Percentiles rank a stretch among this genome's conserved stretches.
phyloP scores from a whole-genome alignment of 2,329 filamentous ascomycete species.

The Dothideomycetidae sp. region DNA sequence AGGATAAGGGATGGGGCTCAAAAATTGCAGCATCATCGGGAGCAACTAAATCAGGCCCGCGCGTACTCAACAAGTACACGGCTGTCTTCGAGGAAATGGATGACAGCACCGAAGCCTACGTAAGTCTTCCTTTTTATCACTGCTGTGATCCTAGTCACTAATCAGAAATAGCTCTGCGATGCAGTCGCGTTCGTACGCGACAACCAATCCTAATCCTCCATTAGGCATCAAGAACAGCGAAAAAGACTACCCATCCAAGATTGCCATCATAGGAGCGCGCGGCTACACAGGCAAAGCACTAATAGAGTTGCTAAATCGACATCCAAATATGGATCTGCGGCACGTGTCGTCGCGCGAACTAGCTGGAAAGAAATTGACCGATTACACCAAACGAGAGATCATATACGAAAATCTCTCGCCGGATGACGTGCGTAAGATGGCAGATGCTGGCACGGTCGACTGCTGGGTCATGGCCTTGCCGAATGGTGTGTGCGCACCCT shows the following conservation, averaged over 20 bases:
- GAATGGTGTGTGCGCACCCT: slow-evolving; percentile 89
- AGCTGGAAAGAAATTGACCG: slow-evolving; percentile 69
- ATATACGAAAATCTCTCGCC: slow-evolving; percentile 81
- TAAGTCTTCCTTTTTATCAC: neutral
- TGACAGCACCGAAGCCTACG: neutral
- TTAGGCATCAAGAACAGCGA: slow-evolving; percentile 78
- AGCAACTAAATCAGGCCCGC: slow-evolving; percentile 38
- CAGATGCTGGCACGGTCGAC: slow-evolving; percentile 71
- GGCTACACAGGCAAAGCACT: slow-evolving; percentile 90
- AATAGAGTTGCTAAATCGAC: slow-evolving; percentile 71
- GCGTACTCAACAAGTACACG: slow-evolving; percentile 48
- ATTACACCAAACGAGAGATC: slow-evolving; percentile 82
- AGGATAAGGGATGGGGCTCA: slow-evolving; percentile 37
- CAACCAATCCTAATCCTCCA: slow-evolving; percentile 79
- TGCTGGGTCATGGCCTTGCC: slow-evolving; percentile 97
- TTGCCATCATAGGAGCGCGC: slow-evolving; percentile 79
- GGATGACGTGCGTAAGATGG: slow-evolving; percentile 76
- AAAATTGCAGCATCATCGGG: slow-evolving; percentile 26
- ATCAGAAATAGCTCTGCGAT: slow-evolving; percentile 15
- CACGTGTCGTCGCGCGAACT: slow-evolving; percentile 92
- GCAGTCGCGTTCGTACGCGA: slow-evolving; percentile 38
- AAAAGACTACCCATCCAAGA: slow-evolving; percentile 61
- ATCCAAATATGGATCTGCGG: slow-evolving; percentile 77
- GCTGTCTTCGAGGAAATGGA: neutral
- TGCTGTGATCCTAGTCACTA: neutral